Evolutionary conservation across 352 stramenopile genomes (phyloP), one percentile per base, ranked within the genome.

Genomic region (Pythium dissimile): DNA sequence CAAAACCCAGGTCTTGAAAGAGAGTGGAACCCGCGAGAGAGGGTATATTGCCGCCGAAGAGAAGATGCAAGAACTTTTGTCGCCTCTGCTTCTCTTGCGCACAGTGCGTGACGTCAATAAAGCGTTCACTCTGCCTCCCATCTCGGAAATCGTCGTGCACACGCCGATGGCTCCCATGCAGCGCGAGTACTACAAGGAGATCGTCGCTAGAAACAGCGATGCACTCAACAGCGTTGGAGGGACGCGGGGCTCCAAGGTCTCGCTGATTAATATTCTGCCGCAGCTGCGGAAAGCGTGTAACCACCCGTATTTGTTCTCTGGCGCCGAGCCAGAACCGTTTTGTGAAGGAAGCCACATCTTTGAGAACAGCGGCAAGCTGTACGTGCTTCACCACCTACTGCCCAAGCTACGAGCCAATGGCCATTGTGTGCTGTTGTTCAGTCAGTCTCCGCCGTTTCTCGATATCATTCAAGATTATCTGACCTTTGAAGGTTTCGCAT

Each of bases 221-320:
- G 66, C 72, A 15, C 60, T 90, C 18, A 84, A 86, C 61, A 74
- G 62, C 15, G 54, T 71, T 26, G 27, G 38, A 5, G 53, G 37
- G 10, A 20, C 46, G 2, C 46, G 60, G 5, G 53, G 47, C 11
- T 67, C 52, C 35, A 87, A 77, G 47, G 54, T 89, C 27, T 75
- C 85, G 46, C 75, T 99, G 48, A 97, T 98, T 43, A 99, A 99
- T 71, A 88, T 99, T 59, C 82, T 98, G 16, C 98, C 99, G 61
- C 91, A 99, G 55, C 62, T 92, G 8, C 72, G 80, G 9, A 92
- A 92, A 58, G 78, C 72, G 1, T 91, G 80, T 54, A 90, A 89
- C 38, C 83, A 92, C 45, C 83, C 83, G 34, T 99, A 98, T 68
- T 59, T 99, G 48, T 94, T 99, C 24, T 62, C 82, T 23, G 81